Base-by-base conservation (phyloP, 1,284 basidiomycete species). In the Kwoniella shivajii region DNA sequence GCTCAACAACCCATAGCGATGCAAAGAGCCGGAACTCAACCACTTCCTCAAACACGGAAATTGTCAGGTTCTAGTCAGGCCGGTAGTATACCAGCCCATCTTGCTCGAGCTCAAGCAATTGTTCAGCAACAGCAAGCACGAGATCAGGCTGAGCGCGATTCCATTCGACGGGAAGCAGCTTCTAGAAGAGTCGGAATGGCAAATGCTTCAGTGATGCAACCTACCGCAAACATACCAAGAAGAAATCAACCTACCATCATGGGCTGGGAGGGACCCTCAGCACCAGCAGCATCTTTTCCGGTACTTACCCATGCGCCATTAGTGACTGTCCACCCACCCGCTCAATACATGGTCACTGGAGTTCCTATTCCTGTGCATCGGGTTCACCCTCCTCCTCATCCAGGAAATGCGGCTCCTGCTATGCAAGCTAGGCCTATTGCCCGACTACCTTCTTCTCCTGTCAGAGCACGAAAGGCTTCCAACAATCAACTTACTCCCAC, bases 331-430 rank as follows among this genome's bases (percentile, higher is more conserved):
- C 70, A 69, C 22, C 65, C 67, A 34, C 66, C 63, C 10, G 36
- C 54, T 14, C 34, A 46, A 34, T 66, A 65, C 43, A 45, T 52
- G 30, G 29, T 44, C 26, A 51, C 42, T 13, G 47, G 56, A 9
- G 47, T 31, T 16, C 49, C 56, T 24, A 26, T 47, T 7, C 45
- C 65, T 13, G 48, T 63, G n/a, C 68, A 65, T 41, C 51, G 66
- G 11, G 57, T 68, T 20, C 69, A 69, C 59, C 70, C 68, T 16
- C 67, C 68, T 46, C 70, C 68, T 54, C 60, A 67, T 44, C 65
- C 66, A 14, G 63, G 60, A 7, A 36, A 39, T 5, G 24, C 49
- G 14, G 5, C 30, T n/a, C 30, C 37, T 4, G 16, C n/a, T 18
- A 59, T 65, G 55, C 69, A 65, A n/a, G 18, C 24, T 24, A 59